Percentiles rank a stretch among this genome's conserved stretches.
Evolutionary conservation across 2,329 filamentous ascomycete species (phyloP).

Genomic region (Zasmidium cellare): DNA sequence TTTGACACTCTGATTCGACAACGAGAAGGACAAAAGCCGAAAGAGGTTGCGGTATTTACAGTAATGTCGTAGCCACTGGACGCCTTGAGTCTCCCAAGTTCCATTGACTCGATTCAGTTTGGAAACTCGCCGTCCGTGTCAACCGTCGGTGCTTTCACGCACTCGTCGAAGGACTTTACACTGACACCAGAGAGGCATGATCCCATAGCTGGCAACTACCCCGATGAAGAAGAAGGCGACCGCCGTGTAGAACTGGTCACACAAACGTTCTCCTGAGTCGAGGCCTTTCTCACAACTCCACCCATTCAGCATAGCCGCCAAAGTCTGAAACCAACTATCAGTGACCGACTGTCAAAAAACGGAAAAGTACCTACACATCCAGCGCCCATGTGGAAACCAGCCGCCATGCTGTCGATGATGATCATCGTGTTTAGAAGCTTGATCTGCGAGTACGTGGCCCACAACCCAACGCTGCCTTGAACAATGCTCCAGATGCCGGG

Average conservation of each 20-base stretch:
- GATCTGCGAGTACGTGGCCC: neutral
- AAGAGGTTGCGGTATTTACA: too few relatives aligned
- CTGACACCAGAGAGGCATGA: neutral
- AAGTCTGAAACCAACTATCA: neutral
- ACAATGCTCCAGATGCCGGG: neutral
- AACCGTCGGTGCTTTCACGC: neutral
- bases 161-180: neutral
- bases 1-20: too few relatives aligned
- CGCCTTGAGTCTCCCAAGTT: too few relatives aligned
- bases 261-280: neutral
- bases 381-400: slow-evolving; percentile 3
- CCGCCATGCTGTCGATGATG: neutral
- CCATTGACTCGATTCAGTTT: too few relatives aligned
- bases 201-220: neutral
- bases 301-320: slow-evolving; percentile 1
- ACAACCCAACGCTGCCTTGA: neutral
- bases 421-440: neutral
- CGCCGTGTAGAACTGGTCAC: neutral
- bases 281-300: neutral
- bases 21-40: too few relatives aligned
- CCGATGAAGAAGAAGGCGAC: slow-evolving; percentile 2
- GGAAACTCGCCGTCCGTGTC: too few relatives aligned
- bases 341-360: neutral
- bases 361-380: slow-evolving; percentile 1
- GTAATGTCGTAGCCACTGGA: too few relatives aligned